Evolutionary conservation across 225 moss, liverwort and hornwort genomes (phyloP).

Genomic region (Rhytidiadelphus loreus): DNA sequence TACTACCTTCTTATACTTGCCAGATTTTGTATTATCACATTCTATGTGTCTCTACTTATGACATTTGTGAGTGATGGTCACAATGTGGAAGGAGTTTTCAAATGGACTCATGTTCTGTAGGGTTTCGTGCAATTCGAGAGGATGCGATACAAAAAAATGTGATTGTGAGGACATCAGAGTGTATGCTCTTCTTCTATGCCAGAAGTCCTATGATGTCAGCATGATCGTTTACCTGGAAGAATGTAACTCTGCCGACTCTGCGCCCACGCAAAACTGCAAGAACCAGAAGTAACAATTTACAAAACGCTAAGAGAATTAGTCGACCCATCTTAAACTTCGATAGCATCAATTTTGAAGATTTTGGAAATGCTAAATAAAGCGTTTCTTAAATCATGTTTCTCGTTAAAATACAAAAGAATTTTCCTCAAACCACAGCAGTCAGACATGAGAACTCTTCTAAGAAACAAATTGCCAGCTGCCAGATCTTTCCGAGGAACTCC

Average conservation of each 20-base stretch:
- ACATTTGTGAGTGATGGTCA: not conserved
- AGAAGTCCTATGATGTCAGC: not conserved
- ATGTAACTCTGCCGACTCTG: constrained; percentile 40
- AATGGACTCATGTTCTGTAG: not conserved
- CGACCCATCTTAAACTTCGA: not conserved
- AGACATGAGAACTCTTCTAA: not conserved
- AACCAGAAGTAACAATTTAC: not conserved
- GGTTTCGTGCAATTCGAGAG: not conserved
- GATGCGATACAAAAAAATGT: not conserved
- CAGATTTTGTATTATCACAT: not conserved
- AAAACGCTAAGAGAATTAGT: not conserved
- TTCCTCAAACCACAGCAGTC: not conserved
- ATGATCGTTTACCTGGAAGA: constrained; percentile 57
- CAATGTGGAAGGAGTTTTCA: not conserved
- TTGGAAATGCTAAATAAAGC: not conserved
- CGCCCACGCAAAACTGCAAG: constrained; percentile 74
- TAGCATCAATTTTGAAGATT: not conserved
- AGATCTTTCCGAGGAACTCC: not conserved
- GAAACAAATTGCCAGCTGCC: not conserved
- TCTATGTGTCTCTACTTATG: not conserved
- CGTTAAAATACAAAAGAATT: not conserved
- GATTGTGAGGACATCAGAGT: not conserved
- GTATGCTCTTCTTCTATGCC: not conserved
- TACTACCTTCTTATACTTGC: not conserved
- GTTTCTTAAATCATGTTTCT: not conserved